Base-by-base conservation (phyloP, 129 eudicot genomes). In the Kitagawia praeruptora region DNA sequence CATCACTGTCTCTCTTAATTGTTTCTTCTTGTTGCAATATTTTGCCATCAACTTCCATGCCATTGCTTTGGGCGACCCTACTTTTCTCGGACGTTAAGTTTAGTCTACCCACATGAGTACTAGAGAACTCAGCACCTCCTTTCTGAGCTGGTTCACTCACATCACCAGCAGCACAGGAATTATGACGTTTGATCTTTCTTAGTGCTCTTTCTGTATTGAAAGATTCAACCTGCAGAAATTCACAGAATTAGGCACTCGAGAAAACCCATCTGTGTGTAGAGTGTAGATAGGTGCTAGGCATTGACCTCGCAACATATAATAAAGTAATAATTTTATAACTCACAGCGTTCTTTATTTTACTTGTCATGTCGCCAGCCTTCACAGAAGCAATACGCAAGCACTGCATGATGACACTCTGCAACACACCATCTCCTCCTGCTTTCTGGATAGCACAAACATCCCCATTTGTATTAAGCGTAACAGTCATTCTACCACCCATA, bases 391-490 rank as follows among this genome's bases (percentile, higher is more conserved):
- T 85, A 61, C 97, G 92, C 81, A 95, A 84, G 85, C 99, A 95
- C 84, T 92, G 96, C 97, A 95, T 89, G 67, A 95, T 83, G 61
- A 87, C 93, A 83, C 90, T 92, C 75, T 87, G 96, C 83, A 85
- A 73, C 51, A 95, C 88, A 69, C 93, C 99, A 5, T 83, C 96
- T 78, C 97, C 99, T 49, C 99, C 99, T 63, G 94, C 93, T 85
- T 95, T 95, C 73, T 95, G 99, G 80, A 95, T 89, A 80, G 99
- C 96, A 89, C 99, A 95, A 77, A 95, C 83, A 67, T 95, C 99
- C 70, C 99, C 97, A 81, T 88, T 95, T 70, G 97, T 77, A 75
- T 95, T 95, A 34, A 95, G 84, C 45, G 96, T 95, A 73, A 87
- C 89, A 10, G 99, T 89, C 94, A 95, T 83, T 85, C 91, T 92